Base-by-base conservation (phyloP, 352 stramenopile genomes). In the Pythium angustatum region DNA sequence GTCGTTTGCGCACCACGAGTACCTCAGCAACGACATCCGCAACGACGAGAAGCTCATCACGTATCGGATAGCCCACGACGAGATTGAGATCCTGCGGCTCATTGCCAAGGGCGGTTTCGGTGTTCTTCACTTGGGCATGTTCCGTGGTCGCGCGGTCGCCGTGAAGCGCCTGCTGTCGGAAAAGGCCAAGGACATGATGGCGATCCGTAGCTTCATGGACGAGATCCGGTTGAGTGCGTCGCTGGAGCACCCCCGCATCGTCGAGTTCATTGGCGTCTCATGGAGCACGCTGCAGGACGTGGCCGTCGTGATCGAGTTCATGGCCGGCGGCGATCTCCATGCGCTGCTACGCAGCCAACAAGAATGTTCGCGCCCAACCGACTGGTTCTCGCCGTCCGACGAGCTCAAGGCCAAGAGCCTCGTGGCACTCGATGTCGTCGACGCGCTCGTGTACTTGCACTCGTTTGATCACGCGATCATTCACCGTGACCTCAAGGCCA, bases 201-300 rank as follows among this genome's bases (percentile, higher is more conserved):
- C 48, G 15, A 63, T 66, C 19, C 52, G 49, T 36, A 76, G 48
- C 48, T 79, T 79, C 38, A 76, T 77, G 70, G 65, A 73, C 53
- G 72, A 79, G 60, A 79, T 79, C 48, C 63, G 67, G 2, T 53
- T 78, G 34, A 75, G 67, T 43, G 58, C 73, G 0, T 60, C 55
- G 27, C 38, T 81, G n/a, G 68, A 76, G 27, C 73, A 81, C 24
- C 73, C 73, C 0, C 68, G 72, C 9, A 68, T 81, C 40, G 73
- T 81, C 30, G 48, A 55, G 34, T 80, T 80, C 31, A 56, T 80
- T n/a, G 73, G 73, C 6, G 28, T 80, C 17, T 48, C 58, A n/a
- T 80, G 73, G 73, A 77, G 44, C 44, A 76, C 52, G 15, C 51
- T 77, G 5, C 28, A 69, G 19, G 66, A 80, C 44, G 19, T 80